Evolutionary conservation across 2,329 filamentous ascomycete species (phyloP), one percentile per base, ranked within the genome.

Genomic region (Sarocladium brachiariae): DNA sequence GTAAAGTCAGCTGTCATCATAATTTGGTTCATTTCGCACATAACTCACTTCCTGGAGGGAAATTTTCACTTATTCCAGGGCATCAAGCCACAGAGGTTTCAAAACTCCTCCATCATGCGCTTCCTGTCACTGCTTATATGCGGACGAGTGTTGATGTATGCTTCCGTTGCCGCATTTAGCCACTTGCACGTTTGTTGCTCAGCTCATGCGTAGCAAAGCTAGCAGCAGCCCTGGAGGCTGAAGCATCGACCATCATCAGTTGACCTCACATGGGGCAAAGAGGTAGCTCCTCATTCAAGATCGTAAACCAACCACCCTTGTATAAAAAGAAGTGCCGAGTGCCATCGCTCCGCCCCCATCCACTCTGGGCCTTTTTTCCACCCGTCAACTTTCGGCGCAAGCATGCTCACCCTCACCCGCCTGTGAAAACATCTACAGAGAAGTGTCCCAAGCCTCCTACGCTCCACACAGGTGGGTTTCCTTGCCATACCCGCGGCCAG

Each of bases 401-500:
- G 18, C 14, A 45, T 27, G 39, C 18, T 13, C 39, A 16, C 24
- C 18, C n/a, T 3, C n/a, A n/a, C n/a, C n/a, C n/a, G n/a, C 30
- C 24, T 21, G 23, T 11, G 27, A 23, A 33, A 47, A 18, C 25
- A 19, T 27, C 27, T 45, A 4, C 7, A 33, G 43, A 24, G 25
- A 47, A 47, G 39, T n/a, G n/a, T 6, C 39, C 21, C n/a, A 9
- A 10, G 25, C 27, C 25, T 23, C 43, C 19, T 33, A 47, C 27
- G 43, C 19, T 33, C 9, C 39, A 45, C 11, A 10, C 39, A 27
- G n/a, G 39, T 45, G 39, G 39, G 11, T 21, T 14, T 30, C 24
- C n/a, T 45, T 45, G 39, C 43, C 24, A 25, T 21, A 47, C 25
- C 43, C 43, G 43, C 43, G 43, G 16, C 43, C 43, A 47, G 43